Percentiles rank a stretch among this genome's conserved stretches.
phyloP scores from a whole-genome alignment of 2,329 filamentous ascomycete genomes.

The Colletotrichum neosansevieriae region DNA sequence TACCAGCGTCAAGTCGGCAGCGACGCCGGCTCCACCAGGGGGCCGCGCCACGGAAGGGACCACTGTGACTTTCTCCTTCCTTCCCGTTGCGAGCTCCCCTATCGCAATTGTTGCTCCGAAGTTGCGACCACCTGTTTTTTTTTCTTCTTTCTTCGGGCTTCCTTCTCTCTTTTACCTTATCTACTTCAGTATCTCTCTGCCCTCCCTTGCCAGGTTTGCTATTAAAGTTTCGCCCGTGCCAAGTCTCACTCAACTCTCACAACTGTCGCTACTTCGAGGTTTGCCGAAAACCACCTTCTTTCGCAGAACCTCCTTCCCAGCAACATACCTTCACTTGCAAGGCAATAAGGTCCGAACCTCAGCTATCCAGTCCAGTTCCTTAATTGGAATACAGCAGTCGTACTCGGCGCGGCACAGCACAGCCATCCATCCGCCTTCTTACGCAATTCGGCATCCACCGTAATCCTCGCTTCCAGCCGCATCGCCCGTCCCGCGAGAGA shows the following conservation, averaged over 20 bases:
- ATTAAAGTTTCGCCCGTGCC: conserved; percentile 25
- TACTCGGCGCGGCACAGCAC: conserved; percentile 18
- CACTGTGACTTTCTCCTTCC: background rate
- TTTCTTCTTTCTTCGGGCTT: no score
- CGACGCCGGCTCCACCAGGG: background rate
- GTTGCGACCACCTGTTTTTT: background rate
- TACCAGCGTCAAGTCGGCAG: background rate
- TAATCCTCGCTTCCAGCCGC: conserved; percentile 28
- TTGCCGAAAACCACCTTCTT: background rate
- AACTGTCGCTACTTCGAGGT: background rate
- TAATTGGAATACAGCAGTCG: background rate
- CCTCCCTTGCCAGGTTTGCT: background rate
- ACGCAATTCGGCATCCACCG: conserved; percentile 20
- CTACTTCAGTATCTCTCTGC: background rate
- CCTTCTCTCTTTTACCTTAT: background rate
- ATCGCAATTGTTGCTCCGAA: conserved; percentile 11
- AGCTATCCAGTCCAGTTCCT: background rate
- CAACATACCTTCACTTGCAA: background rate
- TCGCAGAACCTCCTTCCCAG: background rate
- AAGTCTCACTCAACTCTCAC: conserved; percentile 11
- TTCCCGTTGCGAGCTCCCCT: conserved; percentile 17
- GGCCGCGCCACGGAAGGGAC: conserved; percentile 1
- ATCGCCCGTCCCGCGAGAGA: conserved; percentile 1
- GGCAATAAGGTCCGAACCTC: background rate
- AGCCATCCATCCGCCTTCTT: conserved; percentile 14